These are phyloP conservation scores for Phytopythium aichiense DNA, from an alignment of 352 stramenopile genomes.

Conservation along the genomic window DNA sequence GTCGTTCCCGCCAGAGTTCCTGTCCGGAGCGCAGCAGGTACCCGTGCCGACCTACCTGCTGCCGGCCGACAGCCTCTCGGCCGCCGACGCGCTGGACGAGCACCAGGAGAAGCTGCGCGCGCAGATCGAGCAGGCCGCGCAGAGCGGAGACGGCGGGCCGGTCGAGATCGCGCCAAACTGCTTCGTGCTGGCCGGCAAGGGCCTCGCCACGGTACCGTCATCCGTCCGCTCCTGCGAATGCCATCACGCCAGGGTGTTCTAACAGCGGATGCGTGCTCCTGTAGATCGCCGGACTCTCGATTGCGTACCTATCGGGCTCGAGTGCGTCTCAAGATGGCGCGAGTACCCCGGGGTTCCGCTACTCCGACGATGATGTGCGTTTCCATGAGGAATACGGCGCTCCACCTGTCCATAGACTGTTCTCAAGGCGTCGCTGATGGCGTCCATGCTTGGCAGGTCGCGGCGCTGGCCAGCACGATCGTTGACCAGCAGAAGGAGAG, in stretches of 20 bases:
- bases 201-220: conserved; percentile 31
- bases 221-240: background rate
- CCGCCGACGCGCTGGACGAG: conserved; percentile 20
- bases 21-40: conserved; percentile 26
- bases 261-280: background rate
- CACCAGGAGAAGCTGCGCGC: conserved; percentile 34
- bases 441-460: background rate
- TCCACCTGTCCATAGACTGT: background rate
- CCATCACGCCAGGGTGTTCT: background rate
- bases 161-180: conserved; percentile 48
- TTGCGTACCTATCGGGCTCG: conserved; percentile 33
- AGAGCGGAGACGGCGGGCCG: conserved; percentile 7
- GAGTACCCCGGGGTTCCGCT: background rate
- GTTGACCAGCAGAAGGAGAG: conserved; percentile 6
- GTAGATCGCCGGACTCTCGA: conserved; percentile 38
- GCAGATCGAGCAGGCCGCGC: conserved; percentile 18
- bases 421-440: background rate
- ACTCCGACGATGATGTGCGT: conserved; percentile 6
- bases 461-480: background rate
- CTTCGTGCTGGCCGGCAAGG: conserved; percentile 40
- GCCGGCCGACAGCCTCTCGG: conserved; percentile 21
- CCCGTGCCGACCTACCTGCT: conserved; percentile 67
- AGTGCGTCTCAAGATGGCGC: conserved; percentile 3
- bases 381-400: background rate
- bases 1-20: conserved; percentile 45